Percentiles rank a stretch among this genome's conserved stretches.
Evolutionary conservation across 805 yeast species (phyloP).

Genomic region (Yamadazyma tumulicola): DNA sequence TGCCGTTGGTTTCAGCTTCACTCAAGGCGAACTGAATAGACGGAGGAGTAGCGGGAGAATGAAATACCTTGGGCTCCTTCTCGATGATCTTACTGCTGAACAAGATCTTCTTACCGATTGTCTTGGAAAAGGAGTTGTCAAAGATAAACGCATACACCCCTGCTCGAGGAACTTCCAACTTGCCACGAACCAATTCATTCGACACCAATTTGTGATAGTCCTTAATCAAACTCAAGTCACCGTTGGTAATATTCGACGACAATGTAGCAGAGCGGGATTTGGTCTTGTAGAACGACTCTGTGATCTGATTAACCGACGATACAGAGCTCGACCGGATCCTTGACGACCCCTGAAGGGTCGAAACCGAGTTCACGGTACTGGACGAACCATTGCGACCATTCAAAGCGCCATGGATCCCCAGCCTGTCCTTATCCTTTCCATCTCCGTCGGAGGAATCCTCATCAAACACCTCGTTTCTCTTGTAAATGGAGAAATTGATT

Average conservation of each 20-base stretch:
- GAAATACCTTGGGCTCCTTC: constrained; percentile 2
- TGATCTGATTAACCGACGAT: constrained; percentile 31
- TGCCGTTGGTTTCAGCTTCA: background rate
- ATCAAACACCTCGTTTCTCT: constrained; percentile 23
- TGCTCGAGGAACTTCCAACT: constrained; percentile 53
- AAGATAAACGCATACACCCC: constrained; percentile 85
- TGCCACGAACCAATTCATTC: constrained; percentile 61
- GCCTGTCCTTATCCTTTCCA: background rate
- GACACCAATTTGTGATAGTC: constrained; percentile 51
- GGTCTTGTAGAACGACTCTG: constrained; percentile 30
- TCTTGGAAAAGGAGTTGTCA: constrained; percentile 88
- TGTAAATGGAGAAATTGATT: constrained; percentile 39
- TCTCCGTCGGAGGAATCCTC: constrained; percentile 1
- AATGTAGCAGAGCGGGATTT: constrained; percentile 38
- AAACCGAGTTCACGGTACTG: constrained; percentile 9
- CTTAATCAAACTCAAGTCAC: constrained; percentile 50
- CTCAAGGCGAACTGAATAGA: constrained; percentile 4
- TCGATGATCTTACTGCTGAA: constrained; percentile 41
- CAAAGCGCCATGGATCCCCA: background rate
- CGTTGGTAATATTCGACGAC: constrained; percentile 33
- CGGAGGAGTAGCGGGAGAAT: constrained; percentile 6
- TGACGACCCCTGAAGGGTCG: constrained; percentile 6
- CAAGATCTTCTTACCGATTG: constrained; percentile 73
- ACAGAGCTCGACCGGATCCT: constrained; percentile 25
- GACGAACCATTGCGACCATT: constrained; percentile 3